Conservation (phyloP, 257 asterid species). For the Primulina tabacum region DNA sequence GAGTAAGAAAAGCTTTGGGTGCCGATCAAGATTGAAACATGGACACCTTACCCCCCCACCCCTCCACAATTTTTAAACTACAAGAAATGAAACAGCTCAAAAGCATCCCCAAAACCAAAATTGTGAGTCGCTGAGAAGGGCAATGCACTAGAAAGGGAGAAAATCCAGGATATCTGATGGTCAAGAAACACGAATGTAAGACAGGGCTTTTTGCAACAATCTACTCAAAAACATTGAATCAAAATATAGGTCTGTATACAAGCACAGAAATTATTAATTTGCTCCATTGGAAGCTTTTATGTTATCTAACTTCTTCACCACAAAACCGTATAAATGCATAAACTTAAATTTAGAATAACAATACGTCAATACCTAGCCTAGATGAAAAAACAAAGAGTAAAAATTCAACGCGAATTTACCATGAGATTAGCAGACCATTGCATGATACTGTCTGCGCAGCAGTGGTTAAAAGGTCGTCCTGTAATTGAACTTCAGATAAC, state of each 20-base stretch:
- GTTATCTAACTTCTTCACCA: neutral
- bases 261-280: neutral
- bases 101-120: neutral
- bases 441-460: slow-evolving; percentile 8
- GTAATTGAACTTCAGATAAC: slow-evolving; percentile 57
- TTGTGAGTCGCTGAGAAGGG: neutral
- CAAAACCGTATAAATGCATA: slow-evolving; percentile 2
- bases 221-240: neutral
- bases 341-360: neutral
- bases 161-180: neutral
- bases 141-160: neutral
- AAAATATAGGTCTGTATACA: neutral
- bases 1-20: slow-evolving; percentile 1
- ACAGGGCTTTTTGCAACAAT: slow-evolving; percentile 2
- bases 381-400: neutral
- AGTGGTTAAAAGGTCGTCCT: slow-evolving; percentile 34
- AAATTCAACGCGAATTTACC: neutral
- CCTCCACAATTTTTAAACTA: too few species aligned
- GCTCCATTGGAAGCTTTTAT: neutral
- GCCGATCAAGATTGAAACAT: neutral
- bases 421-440: slow-evolving; percentile 5
- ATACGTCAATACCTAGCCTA: slow-evolving; percentile 15
- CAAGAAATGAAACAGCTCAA: neutral
- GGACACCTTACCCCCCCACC: too few species aligned
- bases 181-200: neutral